Evolutionary conservation across 2,329 filamentous ascomycete genomes (phyloP).

Genomic region (Aspergillus ibericus): DNA sequence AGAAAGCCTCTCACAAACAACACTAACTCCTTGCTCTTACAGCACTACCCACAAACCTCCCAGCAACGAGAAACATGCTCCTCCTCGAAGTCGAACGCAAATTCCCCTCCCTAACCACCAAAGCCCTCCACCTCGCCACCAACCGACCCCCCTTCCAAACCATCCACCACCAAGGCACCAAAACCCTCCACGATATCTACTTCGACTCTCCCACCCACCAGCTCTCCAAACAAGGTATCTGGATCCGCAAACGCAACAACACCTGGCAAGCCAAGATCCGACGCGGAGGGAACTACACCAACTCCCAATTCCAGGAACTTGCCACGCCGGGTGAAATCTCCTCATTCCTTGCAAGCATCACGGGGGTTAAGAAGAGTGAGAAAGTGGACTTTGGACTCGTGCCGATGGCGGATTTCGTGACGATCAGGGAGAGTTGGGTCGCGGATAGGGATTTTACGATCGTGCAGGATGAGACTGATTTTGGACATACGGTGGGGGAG

Average conservation of each 20-base stretch:
- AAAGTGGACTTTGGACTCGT: neutral
- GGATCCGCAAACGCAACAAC: conserved; percentile 2
- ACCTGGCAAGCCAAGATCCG: conserved; percentile 8
- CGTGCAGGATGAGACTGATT: neutral
- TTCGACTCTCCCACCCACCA: neutral
- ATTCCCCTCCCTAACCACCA: neutral
- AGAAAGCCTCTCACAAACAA: no score
- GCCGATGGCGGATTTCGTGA: neutral
- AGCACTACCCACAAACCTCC: no score
- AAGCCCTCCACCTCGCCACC: neutral
- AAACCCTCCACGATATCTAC: conserved; percentile 6
- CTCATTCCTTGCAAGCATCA: neutral
- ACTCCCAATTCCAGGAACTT: conserved; percentile 4
- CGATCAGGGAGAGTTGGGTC: neutral
- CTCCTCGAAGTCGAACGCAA: conserved; percentile 8
- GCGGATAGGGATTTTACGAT: neutral
- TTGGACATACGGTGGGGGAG: neutral
- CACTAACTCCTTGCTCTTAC: no score
- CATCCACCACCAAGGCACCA: neutral
- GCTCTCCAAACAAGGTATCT: conserved; percentile 2
- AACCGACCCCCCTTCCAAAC: neutral
- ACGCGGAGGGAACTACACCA: neutral
- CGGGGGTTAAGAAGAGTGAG: neutral
- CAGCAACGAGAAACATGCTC: neutral
- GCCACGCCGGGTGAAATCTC: neutral